Percentiles rank a stretch among this genome's conserved stretches.
phyloP scores from a whole-genome alignment of 495 filamentous ascomycete species.

The Aspergillus saccharolyticus region DNA sequence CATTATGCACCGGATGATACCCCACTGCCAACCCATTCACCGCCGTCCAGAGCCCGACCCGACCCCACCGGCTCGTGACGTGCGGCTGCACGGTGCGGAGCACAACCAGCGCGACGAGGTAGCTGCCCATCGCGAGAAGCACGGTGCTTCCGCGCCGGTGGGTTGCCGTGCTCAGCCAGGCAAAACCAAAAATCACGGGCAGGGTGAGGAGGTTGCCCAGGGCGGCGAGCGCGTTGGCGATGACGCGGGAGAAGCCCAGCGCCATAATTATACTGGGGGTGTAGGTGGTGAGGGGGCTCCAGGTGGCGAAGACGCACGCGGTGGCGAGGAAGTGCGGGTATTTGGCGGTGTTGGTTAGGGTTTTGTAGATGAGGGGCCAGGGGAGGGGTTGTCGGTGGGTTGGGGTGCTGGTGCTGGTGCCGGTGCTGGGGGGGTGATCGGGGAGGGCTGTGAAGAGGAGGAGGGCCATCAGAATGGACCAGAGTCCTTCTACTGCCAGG shows the following conservation, averaged over 20 bases:
- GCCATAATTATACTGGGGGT: slow-evolving; percentile 34
- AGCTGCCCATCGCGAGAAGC: slow-evolving; percentile 19
- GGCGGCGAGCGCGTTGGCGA: slow-evolving; percentile 32
- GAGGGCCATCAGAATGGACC: slow-evolving; percentile 37
- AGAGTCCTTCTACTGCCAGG: slow-evolving; percentile 44
- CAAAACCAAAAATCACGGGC: slow-evolving; percentile 29
- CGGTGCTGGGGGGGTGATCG: neutral
- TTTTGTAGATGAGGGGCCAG: slow-evolving; percentile 8
- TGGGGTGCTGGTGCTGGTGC: neutral
- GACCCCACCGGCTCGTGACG: slow-evolving; percentile 22
- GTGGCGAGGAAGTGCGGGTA: slow-evolving; percentile 37
- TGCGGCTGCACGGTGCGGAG: slow-evolving; percentile 12
- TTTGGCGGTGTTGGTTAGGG: slow-evolving; percentile 21
- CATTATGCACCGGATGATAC: slow-evolving; percentile 35
- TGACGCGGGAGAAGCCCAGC: slow-evolving; percentile 27
- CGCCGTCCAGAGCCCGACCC: slow-evolving; percentile 27
- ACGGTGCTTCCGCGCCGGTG: slow-evolving; percentile 22
- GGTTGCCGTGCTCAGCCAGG: slow-evolving; percentile 25
- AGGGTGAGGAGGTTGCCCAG: slow-evolving; percentile 28
- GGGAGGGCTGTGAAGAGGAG: slow-evolving; percentile 20
- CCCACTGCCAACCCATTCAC: slow-evolving; percentile 29
- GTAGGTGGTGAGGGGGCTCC: slow-evolving; percentile 34
- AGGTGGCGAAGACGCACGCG: slow-evolving; percentile 31
- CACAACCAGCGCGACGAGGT: slow-evolving; percentile 20
- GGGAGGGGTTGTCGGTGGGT: slow-evolving; percentile 9